Evolutionary conservation across 306 rosid species (phyloP), one percentile per base, ranked within the genome.

Genomic region (Acacia melanoxylon): DNA sequence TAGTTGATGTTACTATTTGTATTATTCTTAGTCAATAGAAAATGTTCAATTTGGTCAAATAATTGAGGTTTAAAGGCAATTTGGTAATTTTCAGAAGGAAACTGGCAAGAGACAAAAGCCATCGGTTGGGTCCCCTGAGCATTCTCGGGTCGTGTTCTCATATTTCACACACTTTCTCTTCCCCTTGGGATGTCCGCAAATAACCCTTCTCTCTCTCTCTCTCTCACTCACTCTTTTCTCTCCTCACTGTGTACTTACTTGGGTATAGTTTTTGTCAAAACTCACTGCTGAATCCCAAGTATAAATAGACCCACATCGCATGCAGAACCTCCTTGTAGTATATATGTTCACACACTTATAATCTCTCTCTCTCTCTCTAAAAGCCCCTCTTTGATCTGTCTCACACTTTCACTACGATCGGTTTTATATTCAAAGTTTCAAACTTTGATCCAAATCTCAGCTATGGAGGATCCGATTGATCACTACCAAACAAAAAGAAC

Each of bases 131-230:
- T 59, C 83, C 93, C 90, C 86, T 52, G 52, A 84, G 85, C 82
- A 87, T 83, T 82, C 77, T 88, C 27, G 89, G 85, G 87, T 85
- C 83, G 83, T 89, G 98, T 91, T 88, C 91, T 93, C 95, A 87
- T 86, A 81, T 87, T 85, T 86, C 86, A 78, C 91, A 88, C 87
- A 83, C 91, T 90, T 85, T 81, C 86, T 83, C 85, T 81, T 83
- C 85, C 78, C 86, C 81, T 89, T 81, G 91, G 92, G 87, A 90
- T 84, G 49, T 79, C 78, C 81, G 78, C 83, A 80, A 74, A 69
- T 65, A 27, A 37, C 73, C 72, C 85, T 3, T 13, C 29, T 67
- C 49, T 9, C 69, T 27, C 68, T 58, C 65, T 3, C 41, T 31
- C 11, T 42, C 25, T 2, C 7, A 29, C 75, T 17, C 51, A 51